phyloP scores from a whole-genome alignment of 345 rosid species.

The Pelargonium nanum region DNA sequence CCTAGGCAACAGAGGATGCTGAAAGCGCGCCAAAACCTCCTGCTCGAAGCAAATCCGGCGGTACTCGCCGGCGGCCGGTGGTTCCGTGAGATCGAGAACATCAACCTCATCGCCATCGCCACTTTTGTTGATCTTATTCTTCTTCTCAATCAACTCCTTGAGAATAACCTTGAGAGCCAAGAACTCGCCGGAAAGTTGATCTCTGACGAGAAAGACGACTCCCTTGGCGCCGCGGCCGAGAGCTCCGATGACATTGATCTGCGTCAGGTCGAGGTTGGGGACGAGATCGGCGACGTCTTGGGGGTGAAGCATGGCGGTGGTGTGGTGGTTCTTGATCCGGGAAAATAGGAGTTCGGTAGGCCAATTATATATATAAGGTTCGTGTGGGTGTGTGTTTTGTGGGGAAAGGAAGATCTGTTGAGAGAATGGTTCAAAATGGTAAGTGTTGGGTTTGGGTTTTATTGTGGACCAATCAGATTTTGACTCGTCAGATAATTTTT shows the following conservation, averaged over 20 bases:
- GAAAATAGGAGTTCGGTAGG: background rate
- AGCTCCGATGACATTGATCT: slow-evolving; percentile 40
- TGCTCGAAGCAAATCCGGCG: slow-evolving; percentile 60
- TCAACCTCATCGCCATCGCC: slow-evolving; percentile 3
- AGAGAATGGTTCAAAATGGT: too few species aligned
- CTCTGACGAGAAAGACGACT: slow-evolving; percentile 58
- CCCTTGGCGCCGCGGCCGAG: slow-evolving; percentile 91
- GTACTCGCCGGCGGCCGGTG: slow-evolving; percentile 23
- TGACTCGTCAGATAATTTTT: too few species aligned
- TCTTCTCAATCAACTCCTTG: slow-evolving; percentile 57
- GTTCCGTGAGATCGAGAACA: background rate
- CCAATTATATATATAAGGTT: background rate
- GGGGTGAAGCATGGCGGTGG: background rate
- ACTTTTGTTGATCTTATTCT: slow-evolving; percentile 10
- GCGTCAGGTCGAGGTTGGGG: slow-evolving; percentile 28
- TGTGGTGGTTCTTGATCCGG: background rate
- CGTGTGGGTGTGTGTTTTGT: background rate
- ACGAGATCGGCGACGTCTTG: slow-evolving; percentile 6
- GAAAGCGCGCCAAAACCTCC: slow-evolving; percentile 38
- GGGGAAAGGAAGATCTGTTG: background rate
- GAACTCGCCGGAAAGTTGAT: slow-evolving; percentile 18
- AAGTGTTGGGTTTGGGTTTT: too few species aligned
- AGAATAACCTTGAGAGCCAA: slow-evolving; percentile 70
- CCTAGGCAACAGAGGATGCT: slow-evolving; percentile 72
- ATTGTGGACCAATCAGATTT: too few species aligned